phyloP scores from a whole-genome alignment of 805 yeast genomes.

The Cyberlindnera suaveolens region DNA sequence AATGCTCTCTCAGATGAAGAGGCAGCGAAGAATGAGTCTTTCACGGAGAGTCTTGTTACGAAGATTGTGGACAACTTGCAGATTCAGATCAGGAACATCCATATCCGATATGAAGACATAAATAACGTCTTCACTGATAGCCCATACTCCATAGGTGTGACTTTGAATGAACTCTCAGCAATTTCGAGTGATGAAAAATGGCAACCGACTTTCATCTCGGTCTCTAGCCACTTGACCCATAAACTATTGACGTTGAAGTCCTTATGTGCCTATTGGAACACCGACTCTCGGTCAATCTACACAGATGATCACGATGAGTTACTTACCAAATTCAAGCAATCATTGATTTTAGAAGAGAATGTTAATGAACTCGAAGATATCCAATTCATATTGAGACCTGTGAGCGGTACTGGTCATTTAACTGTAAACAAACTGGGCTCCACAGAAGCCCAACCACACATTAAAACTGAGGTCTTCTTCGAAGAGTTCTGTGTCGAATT shows the following conservation, averaged over 20 bases:
- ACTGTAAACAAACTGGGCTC: slow-evolving; percentile 76
- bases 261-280: slow-evolving; percentile 79
- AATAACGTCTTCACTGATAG: slow-evolving; percentile 56
- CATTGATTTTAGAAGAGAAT: slow-evolving; percentile 32
- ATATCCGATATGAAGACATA: slow-evolving; percentile 84
- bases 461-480: slow-evolving; percentile 68
- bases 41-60: slow-evolving; percentile 80
- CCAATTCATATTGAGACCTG: slow-evolving; percentile 75
- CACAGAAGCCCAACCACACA: slow-evolving; percentile 61
- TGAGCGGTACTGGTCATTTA: slow-evolving; percentile 79
- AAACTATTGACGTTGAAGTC: slow-evolving; percentile 72
- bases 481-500: slow-evolving; percentile 85
- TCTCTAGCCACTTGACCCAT: slow-evolving; percentile 58
- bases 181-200: slow-evolving; percentile 82
- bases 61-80: slow-evolving; percentile 92
- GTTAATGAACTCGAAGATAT: slow-evolving; percentile 26
- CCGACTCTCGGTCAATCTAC: slow-evolving; percentile 47
- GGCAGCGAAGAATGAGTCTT: slow-evolving; percentile 60
- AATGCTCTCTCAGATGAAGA: slow-evolving; percentile 30
- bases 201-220: slow-evolving; percentile 79
- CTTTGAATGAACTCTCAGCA: slow-evolving; percentile 83
- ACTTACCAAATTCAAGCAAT: slow-evolving; percentile 39
- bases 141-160: slow-evolving; percentile 80
- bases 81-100: slow-evolving; percentile 85
- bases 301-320: slow-evolving; percentile 43